Conservation (phyloP, 371 early-diverging fungal species). For the Choanephora cucurbitarum region DNA sequence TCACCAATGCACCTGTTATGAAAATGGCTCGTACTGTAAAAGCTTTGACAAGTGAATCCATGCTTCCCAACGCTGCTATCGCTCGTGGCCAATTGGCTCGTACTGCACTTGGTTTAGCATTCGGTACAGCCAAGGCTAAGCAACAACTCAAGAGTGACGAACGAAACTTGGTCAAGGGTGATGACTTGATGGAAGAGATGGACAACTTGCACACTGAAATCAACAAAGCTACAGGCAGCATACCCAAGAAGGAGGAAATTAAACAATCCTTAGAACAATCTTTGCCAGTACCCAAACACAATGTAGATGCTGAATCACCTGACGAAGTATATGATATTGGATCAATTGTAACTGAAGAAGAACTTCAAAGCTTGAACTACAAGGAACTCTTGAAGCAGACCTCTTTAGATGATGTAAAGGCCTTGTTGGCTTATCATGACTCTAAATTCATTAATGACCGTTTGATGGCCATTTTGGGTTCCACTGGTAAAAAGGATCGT, state of each 20-base stretch:
- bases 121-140: slow-evolving; percentile 87
- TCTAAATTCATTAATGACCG: slow-evolving; percentile 56
- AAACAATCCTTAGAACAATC: slow-evolving; percentile 51
- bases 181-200: slow-evolving; percentile 61
- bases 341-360: slow-evolving; percentile 64
- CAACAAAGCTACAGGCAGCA: slow-evolving; percentile 51
- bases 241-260: slow-evolving; percentile 57
- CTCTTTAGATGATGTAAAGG: slow-evolving; percentile 37
- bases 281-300: slow-evolving; percentile 74
- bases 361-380: slow-evolving; percentile 60
- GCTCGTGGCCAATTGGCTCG: slow-evolving; percentile 51
- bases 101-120: slow-evolving; percentile 83
- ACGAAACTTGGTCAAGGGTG: slow-evolving; percentile 73
- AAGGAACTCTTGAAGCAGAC: slow-evolving; percentile 56
- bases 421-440: slow-evolving; percentile 44
- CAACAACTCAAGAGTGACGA: slow-evolving; percentile 78
- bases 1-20: slow-evolving; percentile 69
- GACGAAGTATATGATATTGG: slow-evolving; percentile 76
- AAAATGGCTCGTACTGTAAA: slow-evolving; percentile 70
- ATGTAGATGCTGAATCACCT: slow-evolving; percentile 64
- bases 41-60: slow-evolving; percentile 40
- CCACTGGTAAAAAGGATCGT: slow-evolving; percentile 65
- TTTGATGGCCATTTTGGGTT: slow-evolving; percentile 43
- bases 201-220: slow-evolving; percentile 61
- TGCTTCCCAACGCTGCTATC: slow-evolving; percentile 5